Evolutionary conservation across 225 moss, liverwort and hornwort species (phyloP).

Genomic region (Neckera pumila): DNA sequence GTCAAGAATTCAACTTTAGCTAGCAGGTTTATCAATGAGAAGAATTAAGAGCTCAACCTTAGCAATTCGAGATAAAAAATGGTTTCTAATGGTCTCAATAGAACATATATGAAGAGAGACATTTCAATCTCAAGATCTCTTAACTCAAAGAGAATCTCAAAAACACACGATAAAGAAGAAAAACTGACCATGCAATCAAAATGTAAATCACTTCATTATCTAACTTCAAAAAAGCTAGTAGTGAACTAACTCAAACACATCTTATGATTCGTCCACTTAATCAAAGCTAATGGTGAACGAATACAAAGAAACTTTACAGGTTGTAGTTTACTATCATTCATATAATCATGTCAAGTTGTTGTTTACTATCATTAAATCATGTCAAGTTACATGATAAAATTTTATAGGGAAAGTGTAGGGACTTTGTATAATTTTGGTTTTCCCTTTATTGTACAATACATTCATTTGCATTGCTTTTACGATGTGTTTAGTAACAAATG

Average conservation of each 20-base stretch:
- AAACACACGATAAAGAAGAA: background rate
- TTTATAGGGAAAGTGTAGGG: too few species aligned
- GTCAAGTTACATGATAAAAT: too few species aligned
- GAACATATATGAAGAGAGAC: background rate
- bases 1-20: background rate
- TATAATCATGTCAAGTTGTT: background rate
- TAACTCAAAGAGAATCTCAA: background rate
- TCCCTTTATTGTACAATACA: too few species aligned
- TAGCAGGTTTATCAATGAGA: background rate
- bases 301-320: background rate
- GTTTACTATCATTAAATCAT: too few species aligned
- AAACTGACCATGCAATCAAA: background rate
- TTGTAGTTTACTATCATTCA: background rate
- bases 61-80: background rate
- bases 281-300: background rate
- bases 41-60: background rate
- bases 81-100: background rate
- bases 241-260: background rate
- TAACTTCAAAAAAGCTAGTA: background rate
- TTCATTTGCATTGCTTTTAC: too few species aligned
- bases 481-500: too few species aligned
- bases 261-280: background rate
- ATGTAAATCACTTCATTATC: rapidly evolving
- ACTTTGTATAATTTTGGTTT: too few species aligned
- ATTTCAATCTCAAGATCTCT: background rate